Evolutionary conservation across 192 early-diverging fungal species (phyloP), one percentile per base, ranked within the genome.

Genomic region (Coemansia sp.): DNA sequence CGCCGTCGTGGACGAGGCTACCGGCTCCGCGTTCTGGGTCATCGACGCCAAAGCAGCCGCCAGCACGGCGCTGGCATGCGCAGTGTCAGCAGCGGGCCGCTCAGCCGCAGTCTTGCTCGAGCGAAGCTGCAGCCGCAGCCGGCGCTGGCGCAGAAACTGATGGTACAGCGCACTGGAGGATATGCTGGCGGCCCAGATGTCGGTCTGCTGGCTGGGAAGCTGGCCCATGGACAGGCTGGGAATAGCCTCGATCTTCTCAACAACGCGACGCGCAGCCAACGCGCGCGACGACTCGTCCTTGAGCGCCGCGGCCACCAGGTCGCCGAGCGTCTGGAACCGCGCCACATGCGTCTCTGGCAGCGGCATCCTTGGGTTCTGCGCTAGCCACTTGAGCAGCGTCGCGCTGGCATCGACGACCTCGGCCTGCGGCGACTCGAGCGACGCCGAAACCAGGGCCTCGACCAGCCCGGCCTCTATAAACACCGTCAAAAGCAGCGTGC

Each of bases 381-480:
- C 45, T 23, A 81, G 72, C 78, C 78, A 81, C 61, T 72, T 75
- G 23, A 81, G 56, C 63, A 81, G 64, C 53, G 73, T 75, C 2
- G 78, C 60, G 60, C 72, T 66, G 55, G 78, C 78, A 16, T 81
- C 78, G 13, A 67, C 78, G 0, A 75, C 67, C 2, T 81, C 78
- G 18, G 69, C 35, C 57, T 64, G 72, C 25, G 22, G 14, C 19
- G 69, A 69, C 54, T 64, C 63, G 24, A 74, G 52, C 9, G 73
- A 47, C 8, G 69, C 71, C 3, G 55, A n/a, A 6, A 81, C 67
- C 63, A 81, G 59, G 4, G 78, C 60, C 32, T 83, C 75, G 3
- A 82, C 71, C 19, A 82, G 61, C n/a, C 82, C 82, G 32, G 74
- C 82, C 34, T 83, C 82, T 35, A 79, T 64, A 56, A 83, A 79